phyloP scores from a whole-genome alignment of 1,139 yeast genomes.

The Candida tetrigidarum region DNA sequence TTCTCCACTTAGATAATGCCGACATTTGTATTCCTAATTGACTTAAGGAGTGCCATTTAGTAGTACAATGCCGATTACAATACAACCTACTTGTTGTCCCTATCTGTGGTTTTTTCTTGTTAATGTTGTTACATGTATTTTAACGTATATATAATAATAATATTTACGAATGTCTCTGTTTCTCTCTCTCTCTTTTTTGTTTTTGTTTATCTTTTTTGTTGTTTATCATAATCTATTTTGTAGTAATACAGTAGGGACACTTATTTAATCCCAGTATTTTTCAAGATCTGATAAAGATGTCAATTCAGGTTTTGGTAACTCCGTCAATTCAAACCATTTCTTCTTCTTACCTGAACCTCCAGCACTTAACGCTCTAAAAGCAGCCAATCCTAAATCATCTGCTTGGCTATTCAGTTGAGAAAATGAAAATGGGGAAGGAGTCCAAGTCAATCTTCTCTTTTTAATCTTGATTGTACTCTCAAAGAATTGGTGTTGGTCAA shows the following conservation, averaged over 20 bases:
- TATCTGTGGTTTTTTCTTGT: too few relatives aligned
- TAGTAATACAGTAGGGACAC: too few relatives aligned
- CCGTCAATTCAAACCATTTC: conserved; percentile 52
- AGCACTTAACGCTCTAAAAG: conserved; percentile 45
- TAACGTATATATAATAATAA: too few relatives aligned
- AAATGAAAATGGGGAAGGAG: conserved; percentile 32
- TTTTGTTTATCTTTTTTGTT: too few relatives aligned
- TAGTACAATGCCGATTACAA: too few relatives aligned
- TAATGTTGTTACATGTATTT: neutral
- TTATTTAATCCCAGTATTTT: conserved; percentile 49
- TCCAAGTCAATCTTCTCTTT: conserved; percentile 9
- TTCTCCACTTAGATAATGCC: too few relatives aligned
- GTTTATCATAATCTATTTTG: neutral
- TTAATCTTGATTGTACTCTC: neutral
- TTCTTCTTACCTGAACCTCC: conserved; percentile 32
- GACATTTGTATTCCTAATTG: too few relatives aligned
- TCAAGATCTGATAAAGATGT: conserved; percentile 75
- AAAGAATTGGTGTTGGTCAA: neutral
- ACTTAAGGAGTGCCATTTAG: too few relatives aligned
- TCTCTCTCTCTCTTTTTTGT: neutral
- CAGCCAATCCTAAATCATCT: conserved; percentile 72
- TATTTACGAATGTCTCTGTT: neutral
- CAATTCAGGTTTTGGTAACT: conserved; percentile 61
- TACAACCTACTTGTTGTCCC: too few relatives aligned
- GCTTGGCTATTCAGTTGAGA: neutral